Conservation (phyloP, 2,329 filamentous ascomycete genomes). For the Fusarium sp. region DNA sequence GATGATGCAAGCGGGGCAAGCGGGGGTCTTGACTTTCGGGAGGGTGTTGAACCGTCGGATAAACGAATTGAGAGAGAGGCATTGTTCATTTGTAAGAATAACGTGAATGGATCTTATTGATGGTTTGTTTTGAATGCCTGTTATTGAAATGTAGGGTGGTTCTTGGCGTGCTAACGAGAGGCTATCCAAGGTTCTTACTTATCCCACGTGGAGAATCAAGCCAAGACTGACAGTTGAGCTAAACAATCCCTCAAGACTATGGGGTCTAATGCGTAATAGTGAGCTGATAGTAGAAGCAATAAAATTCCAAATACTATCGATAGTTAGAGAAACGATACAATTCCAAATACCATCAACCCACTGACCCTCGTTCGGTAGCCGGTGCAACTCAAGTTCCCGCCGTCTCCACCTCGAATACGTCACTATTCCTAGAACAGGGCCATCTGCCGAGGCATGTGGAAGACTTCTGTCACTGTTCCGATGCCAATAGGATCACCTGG, state of each 20-base stretch:
- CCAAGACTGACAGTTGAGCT: neutral
- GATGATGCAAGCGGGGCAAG: constrained; percentile 29
- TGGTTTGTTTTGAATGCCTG: neutral
- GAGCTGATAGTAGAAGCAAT: neutral
- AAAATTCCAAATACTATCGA: neutral
- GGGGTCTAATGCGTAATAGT: neutral
- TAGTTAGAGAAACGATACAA: neutral
- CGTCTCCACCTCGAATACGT: constrained; percentile 36
- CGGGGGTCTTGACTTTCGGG: constrained; percentile 15
- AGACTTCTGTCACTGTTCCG: constrained; percentile 1
- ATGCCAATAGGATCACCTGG: neutral
- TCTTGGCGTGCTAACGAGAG: neutral
- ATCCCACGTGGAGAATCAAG: neutral
- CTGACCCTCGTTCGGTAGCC: constrained; percentile 24
- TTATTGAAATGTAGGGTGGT: neutral
- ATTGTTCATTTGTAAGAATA: neutral
- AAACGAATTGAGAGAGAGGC: neutral
- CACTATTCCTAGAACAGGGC: constrained; percentile 35
- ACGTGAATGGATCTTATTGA: neutral
- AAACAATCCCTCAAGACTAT: neutral
- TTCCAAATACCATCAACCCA: constrained; percentile 18
- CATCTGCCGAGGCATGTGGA: constrained; percentile 39
- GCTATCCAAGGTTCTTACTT: neutral
- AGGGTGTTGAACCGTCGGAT: neutral
- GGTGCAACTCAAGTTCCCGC: constrained; percentile 37